A percentile compares a stretch with the other conserved stretches of the same genome.
These are phyloP conservation scores for Umbilicus rupestris DNA, from an alignment of 164 flowering plant species.

Conservation along the genomic window DNA sequence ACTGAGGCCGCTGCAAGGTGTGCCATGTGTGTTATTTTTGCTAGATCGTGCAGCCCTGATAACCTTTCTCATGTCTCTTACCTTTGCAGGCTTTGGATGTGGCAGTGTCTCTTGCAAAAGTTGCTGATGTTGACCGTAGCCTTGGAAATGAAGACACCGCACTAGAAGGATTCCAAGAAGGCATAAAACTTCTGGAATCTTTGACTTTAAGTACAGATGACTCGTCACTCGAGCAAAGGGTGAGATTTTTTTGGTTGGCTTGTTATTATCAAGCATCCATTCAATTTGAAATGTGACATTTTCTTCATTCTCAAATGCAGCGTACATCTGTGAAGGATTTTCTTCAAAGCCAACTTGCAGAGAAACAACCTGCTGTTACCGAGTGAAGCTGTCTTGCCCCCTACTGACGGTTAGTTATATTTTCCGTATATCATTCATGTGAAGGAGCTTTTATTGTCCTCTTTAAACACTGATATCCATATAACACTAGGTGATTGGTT, in stretches of 20 bases:
- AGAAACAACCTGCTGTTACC: too few species aligned
- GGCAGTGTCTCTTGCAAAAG: not conserved
- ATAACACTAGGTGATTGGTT: not conserved
- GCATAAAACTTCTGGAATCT: not conserved
- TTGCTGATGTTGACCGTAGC: slow-evolving; percentile 1
- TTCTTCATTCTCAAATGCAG: not conserved
- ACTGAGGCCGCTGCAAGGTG: too few species aligned
- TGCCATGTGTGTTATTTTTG: too few species aligned
- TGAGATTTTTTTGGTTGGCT: not conserved
- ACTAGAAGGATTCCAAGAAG: not conserved
- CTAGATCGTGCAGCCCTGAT: too few species aligned
- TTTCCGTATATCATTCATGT: too few species aligned
- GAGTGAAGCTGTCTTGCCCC: too few species aligned
- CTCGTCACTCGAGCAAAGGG: slow-evolving; percentile 11
- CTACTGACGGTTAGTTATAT: too few species aligned
- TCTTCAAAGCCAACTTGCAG: slow-evolving; percentile 7
- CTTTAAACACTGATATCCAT: not conserved
- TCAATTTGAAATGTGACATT: not conserved
- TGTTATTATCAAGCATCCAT: not conserved
- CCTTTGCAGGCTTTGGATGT: not conserved
- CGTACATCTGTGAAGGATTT: too few species aligned
- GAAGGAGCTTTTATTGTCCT: too few species aligned
- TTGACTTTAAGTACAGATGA: not conserved
- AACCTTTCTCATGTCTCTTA: not conserved
- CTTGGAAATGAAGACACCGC: not conserved